A percentile compares a stretch with the other conserved stretches of the same genome.
Conservation (phyloP, 495 filamentous ascomycete genomes). For the Penicillium paxilli region DNA sequence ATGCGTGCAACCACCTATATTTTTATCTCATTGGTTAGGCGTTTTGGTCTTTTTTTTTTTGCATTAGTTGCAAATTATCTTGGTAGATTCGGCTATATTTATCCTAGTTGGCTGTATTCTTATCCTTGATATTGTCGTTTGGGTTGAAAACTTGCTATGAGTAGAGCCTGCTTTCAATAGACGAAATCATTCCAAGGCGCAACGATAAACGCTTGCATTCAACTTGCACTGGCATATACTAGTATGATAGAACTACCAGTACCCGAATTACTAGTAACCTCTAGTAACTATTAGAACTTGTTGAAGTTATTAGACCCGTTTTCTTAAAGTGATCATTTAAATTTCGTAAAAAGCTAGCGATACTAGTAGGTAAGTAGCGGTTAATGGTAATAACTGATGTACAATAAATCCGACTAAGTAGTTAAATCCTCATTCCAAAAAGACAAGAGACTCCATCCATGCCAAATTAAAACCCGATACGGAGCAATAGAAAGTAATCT, state of each 20-base stretch:
- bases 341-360: not conserved
- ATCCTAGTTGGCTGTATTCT: not conserved
- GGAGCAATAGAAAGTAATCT: not conserved
- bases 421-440: not conserved
- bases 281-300: no score
- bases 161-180: no score
- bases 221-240: no score
- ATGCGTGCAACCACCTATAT: not conserved
- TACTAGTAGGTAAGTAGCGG: not conserved
- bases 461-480: not conserved
- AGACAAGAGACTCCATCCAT: not conserved
- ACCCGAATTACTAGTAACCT: not conserved
- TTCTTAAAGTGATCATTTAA: constrained; percentile 7
- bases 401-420: constrained; percentile 5
- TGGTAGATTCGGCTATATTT: no score
- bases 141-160: not conserved
- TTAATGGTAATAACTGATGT: constrained; percentile 14
- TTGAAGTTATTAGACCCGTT: no score
- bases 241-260: no score
- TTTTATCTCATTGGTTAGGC: not conserved
- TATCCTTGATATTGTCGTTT: not conserved
- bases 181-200: no score
- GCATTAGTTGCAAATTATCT: no score
- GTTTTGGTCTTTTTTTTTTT: not conserved
- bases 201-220: no score